These are phyloP conservation scores for Curvularia lunata DNA, from an alignment of 2,329 filamentous ascomycete species.

Conservation along the genomic window DNA sequence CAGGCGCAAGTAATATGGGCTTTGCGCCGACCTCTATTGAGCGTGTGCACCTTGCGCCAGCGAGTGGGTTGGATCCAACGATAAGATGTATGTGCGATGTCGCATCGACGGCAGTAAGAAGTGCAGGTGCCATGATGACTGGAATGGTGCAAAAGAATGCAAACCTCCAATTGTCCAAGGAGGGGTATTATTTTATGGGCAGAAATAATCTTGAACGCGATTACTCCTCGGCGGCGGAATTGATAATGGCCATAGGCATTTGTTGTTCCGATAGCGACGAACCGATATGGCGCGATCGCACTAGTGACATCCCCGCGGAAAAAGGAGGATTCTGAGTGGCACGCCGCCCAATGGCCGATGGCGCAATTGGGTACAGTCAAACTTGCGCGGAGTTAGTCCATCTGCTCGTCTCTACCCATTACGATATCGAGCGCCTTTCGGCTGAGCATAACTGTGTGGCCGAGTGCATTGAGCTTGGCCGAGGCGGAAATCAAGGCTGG, in stretches of 20 bases:
- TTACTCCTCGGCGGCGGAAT: slow-evolving; percentile 20
- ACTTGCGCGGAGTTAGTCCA: slow-evolving; percentile 28
- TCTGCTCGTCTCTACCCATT: slow-evolving; percentile 67
- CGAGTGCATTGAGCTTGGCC: slow-evolving; percentile 80
- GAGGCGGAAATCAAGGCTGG: slow-evolving; percentile 83
- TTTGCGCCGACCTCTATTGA: slow-evolving; percentile 81
- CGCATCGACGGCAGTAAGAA: slow-evolving; percentile 76
- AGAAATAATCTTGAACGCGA: slow-evolving; percentile 15
- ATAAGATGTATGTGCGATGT: slow-evolving; percentile 79
- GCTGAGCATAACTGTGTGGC: slow-evolving; percentile 73
- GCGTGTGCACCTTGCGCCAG: slow-evolving; percentile 80
- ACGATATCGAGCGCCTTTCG: slow-evolving; percentile 76
- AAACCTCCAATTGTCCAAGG: neutral
- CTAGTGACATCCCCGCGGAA: slow-evolving; percentile 28
- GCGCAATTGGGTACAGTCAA: slow-evolving; percentile 20
- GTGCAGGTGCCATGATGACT: slow-evolving; percentile 56
- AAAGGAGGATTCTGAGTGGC: slow-evolving; percentile 19
- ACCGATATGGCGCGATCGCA: slow-evolving; percentile 30
- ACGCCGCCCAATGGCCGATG: slow-evolving; percentile 16
- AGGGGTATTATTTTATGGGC: slow-evolving; percentile 16
- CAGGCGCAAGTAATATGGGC: slow-evolving; percentile 78
- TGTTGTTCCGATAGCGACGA: slow-evolving; percentile 46
- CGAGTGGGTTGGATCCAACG: slow-evolving; percentile 83
- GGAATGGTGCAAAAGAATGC: neutral
- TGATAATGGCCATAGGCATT: slow-evolving; percentile 27